These are phyloP conservation scores for Paramecium octaurelia DNA, from an alignment of 73 alveolate genomes.

Conservation along the genomic window DNA sequence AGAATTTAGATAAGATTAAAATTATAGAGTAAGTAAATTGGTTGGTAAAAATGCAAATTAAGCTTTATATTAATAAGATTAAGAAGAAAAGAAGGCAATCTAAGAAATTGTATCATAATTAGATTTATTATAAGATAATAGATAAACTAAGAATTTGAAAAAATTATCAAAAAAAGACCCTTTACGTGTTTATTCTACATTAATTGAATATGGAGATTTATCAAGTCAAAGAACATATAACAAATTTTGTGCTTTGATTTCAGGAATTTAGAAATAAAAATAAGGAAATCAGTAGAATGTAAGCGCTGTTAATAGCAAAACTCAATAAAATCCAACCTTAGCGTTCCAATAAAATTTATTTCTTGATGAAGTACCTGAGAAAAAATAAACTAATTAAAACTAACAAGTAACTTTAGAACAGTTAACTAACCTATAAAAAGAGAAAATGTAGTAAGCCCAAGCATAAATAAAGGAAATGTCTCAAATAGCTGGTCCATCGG, in stretches of 20 bases:
- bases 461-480: constrained; percentile 50
- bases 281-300: background rate
- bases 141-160: constrained; percentile 76
- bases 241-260: constrained; percentile 55
- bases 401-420: constrained; percentile 9
- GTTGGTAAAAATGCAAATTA: constrained; percentile 63
- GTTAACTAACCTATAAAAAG: background rate
- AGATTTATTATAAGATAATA: constrained; percentile 66
- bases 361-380: background rate
- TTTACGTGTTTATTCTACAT: constrained; percentile 80
- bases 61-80: constrained; percentile 15
- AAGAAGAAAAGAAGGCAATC: constrained; percentile 58
- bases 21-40: constrained; percentile 68
- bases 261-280: constrained; percentile 52
- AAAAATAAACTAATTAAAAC: background rate
- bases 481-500: constrained; percentile 40
- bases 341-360: background rate
- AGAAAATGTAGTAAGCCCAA: background rate
- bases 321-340: background rate
- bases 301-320: constrained; percentile 4
- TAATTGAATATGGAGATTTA: constrained; percentile 85
- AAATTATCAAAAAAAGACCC: constrained; percentile 72
- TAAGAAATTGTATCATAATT: constrained; percentile 50
- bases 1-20: constrained; percentile 85
- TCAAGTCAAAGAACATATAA: constrained; percentile 70